phyloP scores from a whole-genome alignment of 2,329 filamentous ascomycete species.

The Camillea tinctor region DNA sequence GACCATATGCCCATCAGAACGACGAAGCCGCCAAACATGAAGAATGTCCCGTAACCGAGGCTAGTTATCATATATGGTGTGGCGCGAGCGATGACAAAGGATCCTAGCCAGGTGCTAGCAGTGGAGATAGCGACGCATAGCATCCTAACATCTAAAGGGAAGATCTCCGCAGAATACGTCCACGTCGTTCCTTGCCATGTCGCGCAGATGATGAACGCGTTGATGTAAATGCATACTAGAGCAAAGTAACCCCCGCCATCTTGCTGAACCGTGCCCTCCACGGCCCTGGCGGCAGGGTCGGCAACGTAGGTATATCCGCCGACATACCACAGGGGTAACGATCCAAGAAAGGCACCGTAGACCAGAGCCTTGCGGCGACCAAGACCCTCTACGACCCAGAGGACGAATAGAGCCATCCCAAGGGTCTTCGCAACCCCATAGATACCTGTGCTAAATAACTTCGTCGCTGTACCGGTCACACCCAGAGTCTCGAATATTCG shows the following conservation, averaged over 20 bases:
- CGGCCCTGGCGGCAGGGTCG: conserved; percentile 38
- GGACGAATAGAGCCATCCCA: conserved; percentile 38
- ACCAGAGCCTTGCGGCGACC: conserved; percentile 50
- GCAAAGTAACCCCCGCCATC: conserved; percentile 43
- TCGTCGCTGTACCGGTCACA: conserved; percentile 29
- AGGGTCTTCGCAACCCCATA: conserved; percentile 40
- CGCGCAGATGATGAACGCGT: conserved; percentile 35
- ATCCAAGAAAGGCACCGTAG: conserved; percentile 39
- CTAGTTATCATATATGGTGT: conserved; percentile 28
- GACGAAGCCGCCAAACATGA: conserved; percentile 41
- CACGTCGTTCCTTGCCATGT: conserved; percentile 44
- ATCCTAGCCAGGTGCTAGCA: conserved; percentile 24
- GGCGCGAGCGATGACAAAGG: conserved; percentile 22
- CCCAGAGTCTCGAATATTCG: conserved; percentile 39
- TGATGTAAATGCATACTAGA: conserved; percentile 49
- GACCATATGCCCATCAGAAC: conserved; percentile 39
- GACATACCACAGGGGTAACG: conserved; percentile 43
- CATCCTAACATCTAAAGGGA: conserved; percentile 26
- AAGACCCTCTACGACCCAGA: conserved; percentile 47
- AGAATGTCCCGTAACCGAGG: conserved; percentile 42
- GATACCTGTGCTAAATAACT: conserved; percentile 38
- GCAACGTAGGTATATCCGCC: conserved; percentile 36
- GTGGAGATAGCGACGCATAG: conserved; percentile 24
- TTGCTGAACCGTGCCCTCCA: conserved; percentile 43
- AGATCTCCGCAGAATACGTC: conserved; percentile 28